Conservation (phyloP, 2,329 filamentous ascomycete genomes). For the Tolypocladium tundrense region DNA sequence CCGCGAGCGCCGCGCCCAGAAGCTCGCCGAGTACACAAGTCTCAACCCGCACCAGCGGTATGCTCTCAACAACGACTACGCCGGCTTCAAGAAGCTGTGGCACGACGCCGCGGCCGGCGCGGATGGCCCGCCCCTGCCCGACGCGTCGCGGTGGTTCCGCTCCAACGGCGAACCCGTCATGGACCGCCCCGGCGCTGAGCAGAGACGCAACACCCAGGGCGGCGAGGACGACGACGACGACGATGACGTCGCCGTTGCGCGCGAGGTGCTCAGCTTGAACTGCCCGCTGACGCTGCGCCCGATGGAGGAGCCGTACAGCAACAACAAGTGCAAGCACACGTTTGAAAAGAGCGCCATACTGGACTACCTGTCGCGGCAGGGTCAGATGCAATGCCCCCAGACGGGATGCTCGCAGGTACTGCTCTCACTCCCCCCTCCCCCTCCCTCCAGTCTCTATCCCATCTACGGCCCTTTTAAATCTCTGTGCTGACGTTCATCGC, state of each 20-base stretch:
- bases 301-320: conserved; percentile 58
- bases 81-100: conserved; percentile 47
- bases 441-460: neutral
- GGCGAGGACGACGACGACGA: conserved; percentile 45
- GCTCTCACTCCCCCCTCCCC: neutral
- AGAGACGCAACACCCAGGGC: conserved; percentile 5
- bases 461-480: neutral
- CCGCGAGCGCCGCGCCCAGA: conserved; percentile 22
- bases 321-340: conserved; percentile 57
- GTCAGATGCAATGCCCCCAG: conserved; percentile 49
- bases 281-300: conserved; percentile 59
- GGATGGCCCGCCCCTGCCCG: conserved; percentile 39
- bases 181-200: conserved; percentile 8
- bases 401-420: conserved; percentile 51
- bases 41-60: conserved; percentile 37
- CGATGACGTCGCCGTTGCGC: conserved; percentile 58
- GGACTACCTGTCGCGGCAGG: conserved; percentile 35
- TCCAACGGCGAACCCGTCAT: conserved; percentile 32
- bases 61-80: conserved; percentile 47
- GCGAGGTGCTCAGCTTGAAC: conserved; percentile 53
- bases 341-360: conserved; percentile 59
- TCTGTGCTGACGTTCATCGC: neutral
- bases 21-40: conserved; percentile 30
- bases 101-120: conserved; percentile 41
- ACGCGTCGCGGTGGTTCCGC: conserved; percentile 45